Percentiles rank a stretch among this genome's conserved stretches.
Conservation (phyloP, 257 asterid genomes). For the Solanum bukasovii region DNA sequence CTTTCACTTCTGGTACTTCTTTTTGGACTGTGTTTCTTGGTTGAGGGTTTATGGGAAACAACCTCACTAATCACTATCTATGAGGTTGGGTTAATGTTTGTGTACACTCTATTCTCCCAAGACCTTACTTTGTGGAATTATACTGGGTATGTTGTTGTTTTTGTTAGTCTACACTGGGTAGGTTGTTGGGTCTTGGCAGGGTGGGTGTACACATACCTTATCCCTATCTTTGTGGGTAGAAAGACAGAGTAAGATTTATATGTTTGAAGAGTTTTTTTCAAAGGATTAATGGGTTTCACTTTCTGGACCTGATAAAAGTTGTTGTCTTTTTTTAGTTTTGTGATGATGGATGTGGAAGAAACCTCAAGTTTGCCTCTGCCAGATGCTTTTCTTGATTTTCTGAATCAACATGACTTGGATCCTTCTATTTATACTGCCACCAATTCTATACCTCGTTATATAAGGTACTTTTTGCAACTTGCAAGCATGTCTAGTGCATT, state of each 20-base stretch:
- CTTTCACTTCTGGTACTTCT: not conserved
- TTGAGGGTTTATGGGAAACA: not conserved
- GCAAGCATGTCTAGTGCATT: not conserved
- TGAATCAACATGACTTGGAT: conserved; percentile 58
- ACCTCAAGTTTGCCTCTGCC: conserved; percentile 47
- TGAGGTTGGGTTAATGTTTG: not conserved
- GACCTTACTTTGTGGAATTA: not conserved
- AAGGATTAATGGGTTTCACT: not conserved
- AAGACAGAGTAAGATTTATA: not conserved
- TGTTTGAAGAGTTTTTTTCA: not conserved
- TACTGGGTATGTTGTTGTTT: not conserved
- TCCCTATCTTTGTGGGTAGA: not conserved
- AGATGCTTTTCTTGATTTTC: conserved; percentile 62
- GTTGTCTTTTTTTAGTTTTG: not conserved
- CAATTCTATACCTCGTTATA: conserved; percentile 72
- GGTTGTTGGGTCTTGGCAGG: not conserved
- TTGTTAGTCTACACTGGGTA: not conserved
- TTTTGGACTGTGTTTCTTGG: not conserved
- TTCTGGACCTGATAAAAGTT: not conserved
- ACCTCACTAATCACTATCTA: not conserved
- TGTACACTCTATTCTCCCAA: not conserved
- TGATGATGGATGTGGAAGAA: conserved; percentile 16
- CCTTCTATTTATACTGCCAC: conserved; percentile 57
- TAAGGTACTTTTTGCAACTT: conserved; percentile 40
- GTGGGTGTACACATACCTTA: not conserved